Conservation (phyloP, 495 filamentous ascomycete genomes). For the Trypethelium eluteriae region DNA sequence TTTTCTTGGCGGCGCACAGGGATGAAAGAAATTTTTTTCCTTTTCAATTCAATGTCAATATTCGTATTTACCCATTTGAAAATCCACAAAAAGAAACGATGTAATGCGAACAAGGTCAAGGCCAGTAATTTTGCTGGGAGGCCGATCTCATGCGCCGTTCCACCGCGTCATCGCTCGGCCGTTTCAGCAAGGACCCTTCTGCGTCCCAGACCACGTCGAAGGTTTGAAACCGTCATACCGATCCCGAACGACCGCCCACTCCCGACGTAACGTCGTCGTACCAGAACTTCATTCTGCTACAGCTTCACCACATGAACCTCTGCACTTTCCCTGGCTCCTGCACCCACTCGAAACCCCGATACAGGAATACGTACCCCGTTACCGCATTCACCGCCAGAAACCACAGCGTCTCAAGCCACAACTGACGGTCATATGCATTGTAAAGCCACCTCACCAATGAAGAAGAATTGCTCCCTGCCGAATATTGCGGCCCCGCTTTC, state of each 20-base stretch:
- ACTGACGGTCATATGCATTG: slow-evolving; percentile 34
- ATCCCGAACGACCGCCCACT: not conserved
- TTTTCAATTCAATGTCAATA: slow-evolving; percentile 12
- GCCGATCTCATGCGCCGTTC: not conserved
- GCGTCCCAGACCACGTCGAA: not conserved
- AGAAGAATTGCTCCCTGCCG: not conserved
- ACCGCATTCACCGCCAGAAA: slow-evolving; percentile 61
- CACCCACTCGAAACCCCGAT: slow-evolving; percentile 70
- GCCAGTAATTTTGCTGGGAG: not conserved
- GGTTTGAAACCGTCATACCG: not conserved
- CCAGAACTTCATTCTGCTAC: not conserved
- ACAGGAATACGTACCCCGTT: slow-evolving; percentile 76
- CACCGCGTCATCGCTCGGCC: not conserved
- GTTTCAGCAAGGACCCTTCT: not conserved
- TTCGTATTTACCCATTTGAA: not conserved
- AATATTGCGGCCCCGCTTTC: not conserved
- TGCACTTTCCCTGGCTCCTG: slow-evolving; percentile 73
- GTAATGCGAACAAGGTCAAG: not conserved
- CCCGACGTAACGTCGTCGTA: no score
- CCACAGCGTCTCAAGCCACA: slow-evolving; percentile 71
- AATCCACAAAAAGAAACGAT: slow-evolving; percentile 4
- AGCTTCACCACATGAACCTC: slow-evolving; percentile 79
- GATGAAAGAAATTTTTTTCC: not conserved
- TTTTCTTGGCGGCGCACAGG: slow-evolving; percentile 43
- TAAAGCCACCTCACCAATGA: slow-evolving; percentile 15